A percentile compares a stretch with the other conserved stretches of the same genome.
Conservation (phyloP, 148 eudicot species). For the Polygonum aviculare region DNA sequence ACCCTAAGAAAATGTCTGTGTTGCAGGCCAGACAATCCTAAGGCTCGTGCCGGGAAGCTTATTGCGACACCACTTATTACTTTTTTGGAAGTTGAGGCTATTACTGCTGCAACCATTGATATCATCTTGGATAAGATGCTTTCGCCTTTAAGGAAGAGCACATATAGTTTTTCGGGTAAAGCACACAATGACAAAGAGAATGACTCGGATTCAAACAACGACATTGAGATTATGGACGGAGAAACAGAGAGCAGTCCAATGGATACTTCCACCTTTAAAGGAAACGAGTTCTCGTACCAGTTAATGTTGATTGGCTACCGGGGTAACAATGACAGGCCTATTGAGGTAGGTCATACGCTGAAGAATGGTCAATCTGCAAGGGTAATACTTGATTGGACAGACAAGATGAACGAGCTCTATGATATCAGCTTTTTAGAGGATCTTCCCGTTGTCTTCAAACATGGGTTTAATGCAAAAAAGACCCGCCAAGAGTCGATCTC, state of each 20-base stretch:
- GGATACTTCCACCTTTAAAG: conserved; percentile 13
- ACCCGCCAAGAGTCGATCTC: conserved; percentile 86
- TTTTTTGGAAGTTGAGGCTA: conserved; percentile 44
- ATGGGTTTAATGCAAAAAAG: conserved; percentile 62
- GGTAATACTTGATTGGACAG: conserved; percentile 56
- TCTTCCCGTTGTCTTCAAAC: conserved; percentile 80
- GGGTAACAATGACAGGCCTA: conserved; percentile 35
- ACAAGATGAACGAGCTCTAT: conserved; percentile 44
- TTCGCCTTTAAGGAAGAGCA: conserved; percentile 57
- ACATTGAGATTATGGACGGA: conserved; percentile 21
- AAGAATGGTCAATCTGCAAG: conserved; percentile 28
- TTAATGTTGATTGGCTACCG: conserved; percentile 49
- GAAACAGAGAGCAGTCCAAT: conserved; percentile 20
- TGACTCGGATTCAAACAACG: conserved; percentile 26
- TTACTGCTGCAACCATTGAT: conserved; percentile 52
- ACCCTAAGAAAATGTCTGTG: neutral
- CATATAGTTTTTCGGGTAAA: conserved; percentile 19
- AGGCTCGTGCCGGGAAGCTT: conserved; percentile 54
- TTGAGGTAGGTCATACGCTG: conserved; percentile 45
- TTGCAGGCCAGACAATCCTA: conserved; percentile 27
- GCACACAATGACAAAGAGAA: conserved; percentile 25
- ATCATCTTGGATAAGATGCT: conserved; percentile 41
- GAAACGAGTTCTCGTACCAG: conserved; percentile 37
- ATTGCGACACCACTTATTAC: conserved; percentile 74
- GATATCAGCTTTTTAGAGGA: conserved; percentile 72